Evolutionary conservation across 305 asterid species (phyloP), one percentile per base, ranked within the genome.

Genomic region (Fraxinus sp.): DNA sequence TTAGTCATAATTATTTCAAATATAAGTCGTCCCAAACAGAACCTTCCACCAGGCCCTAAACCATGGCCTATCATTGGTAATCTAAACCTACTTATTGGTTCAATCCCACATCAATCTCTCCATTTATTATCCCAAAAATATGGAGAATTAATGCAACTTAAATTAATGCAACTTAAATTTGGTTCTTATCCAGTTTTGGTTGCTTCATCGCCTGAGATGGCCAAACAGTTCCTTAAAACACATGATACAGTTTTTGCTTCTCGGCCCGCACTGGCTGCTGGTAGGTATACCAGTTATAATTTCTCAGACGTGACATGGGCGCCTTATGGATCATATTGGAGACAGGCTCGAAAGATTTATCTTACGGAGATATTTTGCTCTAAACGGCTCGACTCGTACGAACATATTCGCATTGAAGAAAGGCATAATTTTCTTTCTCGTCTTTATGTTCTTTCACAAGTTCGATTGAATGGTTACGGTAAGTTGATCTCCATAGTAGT

Each of bases 21-120:
- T 46, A 82, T 6, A 37, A 22, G 4, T 57, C 24, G 52, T 3
- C 57, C 52, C 16, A 16, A 57, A 36, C 81, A 8, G 8, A 84
- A 77, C 1, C 79, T 30, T 13, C 86, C 91, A 16, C 89, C 86
- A 26, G 88, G 90, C 36, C 90, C 88, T 24, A 88, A 88, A 16
- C 89, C 88, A 80, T 86, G 90, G 89, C 89, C 86, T 3, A 46
- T 86, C 22, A 80, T 84, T 22, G 90, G 90, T n/a, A 86, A 84
- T 37, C 46, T 86, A 35, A 76, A 74, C 83, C 87, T 71, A 20
- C 83, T 79, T 8, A 1, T 88, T 24, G 86, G 86, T 24, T 22
- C 77, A 2, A 14, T 68, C 72, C 88, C 89, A n/a, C 88, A 84
- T 74, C 77, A 55, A 71, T 81, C 85, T 73, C 68, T 87, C 52